Evolutionary conservation across 257 asterid genomes (phyloP).

Genomic region (Gentiana macrophylla): DNA sequence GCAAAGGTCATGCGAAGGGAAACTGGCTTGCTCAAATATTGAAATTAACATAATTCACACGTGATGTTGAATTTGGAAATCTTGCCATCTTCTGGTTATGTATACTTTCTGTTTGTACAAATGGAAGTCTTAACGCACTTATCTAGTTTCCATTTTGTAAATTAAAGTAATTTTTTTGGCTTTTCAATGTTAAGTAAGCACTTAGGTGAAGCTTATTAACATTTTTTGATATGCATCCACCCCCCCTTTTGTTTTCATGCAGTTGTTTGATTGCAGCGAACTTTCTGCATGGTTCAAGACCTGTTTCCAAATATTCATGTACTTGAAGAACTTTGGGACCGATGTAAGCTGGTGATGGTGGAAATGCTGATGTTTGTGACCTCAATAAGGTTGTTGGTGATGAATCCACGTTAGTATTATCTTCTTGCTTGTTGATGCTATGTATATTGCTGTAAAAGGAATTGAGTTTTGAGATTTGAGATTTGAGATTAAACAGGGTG

Average conservation of each 20-base stretch:
- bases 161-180: no score
- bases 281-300: constrained; percentile 74
- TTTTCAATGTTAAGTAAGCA: no score
- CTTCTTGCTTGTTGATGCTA: constrained; percentile 11
- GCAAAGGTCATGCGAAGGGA: no score
- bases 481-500: constrained; percentile 53
- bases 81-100: no score
- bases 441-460: constrained; percentile 4
- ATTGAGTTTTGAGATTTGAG: constrained; percentile 5
- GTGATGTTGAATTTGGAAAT: no score
- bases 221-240: no score
- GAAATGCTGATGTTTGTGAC: constrained; percentile 37
- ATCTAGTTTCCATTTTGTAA: no score
- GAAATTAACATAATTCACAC: no score
- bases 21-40: no score
- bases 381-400: constrained; percentile 55
- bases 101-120: no score
- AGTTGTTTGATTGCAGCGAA: constrained; percentile 95
- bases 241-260: constrained; percentile 27
- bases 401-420: constrained; percentile 48
- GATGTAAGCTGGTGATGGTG: constrained; percentile 41
- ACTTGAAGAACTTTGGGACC: constrained; percentile 63
- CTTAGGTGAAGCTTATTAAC: no score
- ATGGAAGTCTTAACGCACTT: no score
- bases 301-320: constrained; percentile 64